phyloP scores from a whole-genome alignment of 192 early-diverging fungal species.

The Hyaloraphidium curvatum region DNA sequence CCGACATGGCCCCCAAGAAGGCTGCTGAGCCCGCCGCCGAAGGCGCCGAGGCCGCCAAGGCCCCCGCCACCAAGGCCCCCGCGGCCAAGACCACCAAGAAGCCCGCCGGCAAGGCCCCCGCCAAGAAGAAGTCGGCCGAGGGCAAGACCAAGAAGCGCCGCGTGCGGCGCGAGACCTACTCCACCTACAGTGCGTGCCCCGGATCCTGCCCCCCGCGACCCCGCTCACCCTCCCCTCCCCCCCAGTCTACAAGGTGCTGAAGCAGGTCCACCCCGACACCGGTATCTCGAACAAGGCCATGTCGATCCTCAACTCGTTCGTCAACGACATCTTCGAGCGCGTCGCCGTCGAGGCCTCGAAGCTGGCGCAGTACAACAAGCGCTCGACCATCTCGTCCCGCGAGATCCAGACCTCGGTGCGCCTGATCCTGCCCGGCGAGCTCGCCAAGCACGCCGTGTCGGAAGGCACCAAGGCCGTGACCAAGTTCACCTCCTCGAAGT shows the following conservation, averaged over 20 bases:
- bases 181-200: too few relatives aligned
- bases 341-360: slow-evolving; percentile 33
- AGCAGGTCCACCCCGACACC: slow-evolving; percentile 92
- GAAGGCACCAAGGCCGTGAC: not conserved
- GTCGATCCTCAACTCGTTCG: slow-evolving; percentile 79
- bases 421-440: slow-evolving; percentile 6
- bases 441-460: slow-evolving; percentile 2
- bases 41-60: slow-evolving; percentile 4
- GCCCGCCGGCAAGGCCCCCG: slow-evolving; percentile 15
- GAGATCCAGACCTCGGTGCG: slow-evolving; percentile 5
- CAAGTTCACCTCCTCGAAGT: not conserved
- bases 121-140: slow-evolving; percentile 17
- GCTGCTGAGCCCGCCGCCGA: not conserved
- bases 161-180: slow-evolving; percentile 67
- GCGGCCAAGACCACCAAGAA: slow-evolving; percentile 4
- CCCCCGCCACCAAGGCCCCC: slow-evolving; percentile 17
- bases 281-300: slow-evolving; percentile 96
- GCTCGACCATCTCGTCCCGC: slow-evolving; percentile 5
- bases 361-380: slow-evolving; percentile 5
- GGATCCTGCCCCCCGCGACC: too few relatives aligned
- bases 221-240: too few relatives aligned
- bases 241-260: slow-evolving; percentile 94
- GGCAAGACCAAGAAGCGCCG: slow-evolving; percentile 15
- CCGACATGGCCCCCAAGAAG: slow-evolving; percentile 2
- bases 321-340: slow-evolving; percentile 93